These are phyloP conservation scores for Daldinia grandis DNA, from an alignment of 495 filamentous ascomycete genomes.

Conservation along the genomic window DNA sequence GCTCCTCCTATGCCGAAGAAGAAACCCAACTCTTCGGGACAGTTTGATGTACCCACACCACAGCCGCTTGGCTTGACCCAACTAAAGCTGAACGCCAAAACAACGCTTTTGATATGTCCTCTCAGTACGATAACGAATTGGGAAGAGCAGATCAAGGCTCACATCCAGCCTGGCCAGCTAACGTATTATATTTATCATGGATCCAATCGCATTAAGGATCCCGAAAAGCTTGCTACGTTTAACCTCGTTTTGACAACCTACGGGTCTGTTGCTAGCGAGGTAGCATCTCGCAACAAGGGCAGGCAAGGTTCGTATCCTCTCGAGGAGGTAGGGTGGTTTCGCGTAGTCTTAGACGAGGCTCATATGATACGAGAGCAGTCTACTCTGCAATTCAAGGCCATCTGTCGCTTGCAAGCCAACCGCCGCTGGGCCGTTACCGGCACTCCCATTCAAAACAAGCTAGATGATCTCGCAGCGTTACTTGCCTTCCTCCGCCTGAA, in stretches of 20 bases:
- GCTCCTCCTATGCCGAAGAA: conserved; percentile 47
- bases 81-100: conserved; percentile 71
- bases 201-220: conserved; percentile 70
- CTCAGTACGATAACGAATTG: conserved; percentile 91
- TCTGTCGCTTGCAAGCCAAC: conserved; percentile 81
- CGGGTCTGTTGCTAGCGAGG: conserved; percentile 82
- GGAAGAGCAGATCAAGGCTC: conserved; percentile 86
- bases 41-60: conserved; percentile 49
- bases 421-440: conserved; percentile 96
- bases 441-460: conserved; percentile 88
- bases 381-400: conserved; percentile 80
- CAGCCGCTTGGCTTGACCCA: conserved; percentile 52
- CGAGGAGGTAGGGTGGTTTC: conserved; percentile 85
- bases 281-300: conserved; percentile 64
- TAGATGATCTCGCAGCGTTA: conserved; percentile 90
- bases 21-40: conserved; percentile 42
- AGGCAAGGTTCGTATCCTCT: conserved; percentile 71
- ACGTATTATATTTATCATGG: conserved; percentile 87
- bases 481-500: conserved; percentile 86
- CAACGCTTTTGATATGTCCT: conserved; percentile 90
- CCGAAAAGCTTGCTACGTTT: conserved; percentile 71
- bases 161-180: conserved; percentile 69
- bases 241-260: conserved; percentile 95
- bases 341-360: conserved; percentile 94
- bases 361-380: conserved; percentile 89